Conservation (phyloP, 495 filamentous ascomycete genomes). For the Talaromyces thailandensis region DNA sequence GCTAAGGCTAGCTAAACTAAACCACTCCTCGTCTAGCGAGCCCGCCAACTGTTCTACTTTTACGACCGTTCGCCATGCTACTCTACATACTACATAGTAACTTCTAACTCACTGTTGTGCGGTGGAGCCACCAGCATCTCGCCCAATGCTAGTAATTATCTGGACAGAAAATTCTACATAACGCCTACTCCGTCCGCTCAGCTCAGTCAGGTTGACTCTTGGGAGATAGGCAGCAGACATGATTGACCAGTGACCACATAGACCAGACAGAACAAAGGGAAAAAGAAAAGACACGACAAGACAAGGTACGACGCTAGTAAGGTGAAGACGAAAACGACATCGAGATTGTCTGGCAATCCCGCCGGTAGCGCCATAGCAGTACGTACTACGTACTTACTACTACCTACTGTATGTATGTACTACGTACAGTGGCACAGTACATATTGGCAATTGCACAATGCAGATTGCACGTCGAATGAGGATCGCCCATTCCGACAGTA, state of each 20-base stretch:
- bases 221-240: not conserved
- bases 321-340: not conserved
- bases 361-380: slow-evolving; percentile 1
- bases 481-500: not conserved
- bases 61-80: not conserved
- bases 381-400: too few species aligned
- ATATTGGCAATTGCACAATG: not conserved
- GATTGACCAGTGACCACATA: too few species aligned
- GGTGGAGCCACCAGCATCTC: not conserved
- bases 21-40: not conserved
- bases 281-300: not conserved
- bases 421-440: not conserved
- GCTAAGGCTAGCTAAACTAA: not conserved
- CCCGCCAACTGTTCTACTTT: not conserved
- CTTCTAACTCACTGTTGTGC: not conserved
- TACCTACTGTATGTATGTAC: not conserved
- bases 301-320: not conserved
- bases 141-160: not conserved
- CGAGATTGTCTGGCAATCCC: slow-evolving; percentile 3
- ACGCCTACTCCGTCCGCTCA: too few species aligned
- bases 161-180: not conserved
- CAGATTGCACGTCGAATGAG: not conserved
- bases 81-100: too few species aligned
- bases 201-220: not conserved
- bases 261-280: not conserved